phyloP scores from a whole-genome alignment of 2,329 filamentous ascomycete species.

The Akanthomyces dipterigenus region DNA sequence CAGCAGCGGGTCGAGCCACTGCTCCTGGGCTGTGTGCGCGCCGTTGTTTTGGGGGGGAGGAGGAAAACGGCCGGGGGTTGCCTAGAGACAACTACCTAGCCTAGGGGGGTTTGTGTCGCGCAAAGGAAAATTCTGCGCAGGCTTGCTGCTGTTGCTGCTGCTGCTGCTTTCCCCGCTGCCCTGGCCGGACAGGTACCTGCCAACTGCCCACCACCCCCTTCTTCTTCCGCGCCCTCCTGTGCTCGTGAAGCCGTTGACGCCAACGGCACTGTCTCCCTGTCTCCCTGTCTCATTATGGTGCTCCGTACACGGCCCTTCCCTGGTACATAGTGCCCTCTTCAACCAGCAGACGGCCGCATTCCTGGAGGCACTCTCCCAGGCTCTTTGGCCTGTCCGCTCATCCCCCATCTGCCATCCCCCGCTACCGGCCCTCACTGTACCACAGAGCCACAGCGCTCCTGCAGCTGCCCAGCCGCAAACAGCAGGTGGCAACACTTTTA shows the following conservation, averaged over 20 bases:
- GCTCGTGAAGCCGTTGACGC: background rate
- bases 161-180: background rate
- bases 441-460: background rate
- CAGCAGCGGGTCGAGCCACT: background rate
- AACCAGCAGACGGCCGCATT: background rate
- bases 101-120: background rate
- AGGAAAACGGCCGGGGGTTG: background rate
- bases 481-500: background rate
- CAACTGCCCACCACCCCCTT: background rate
- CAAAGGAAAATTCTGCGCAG: constrained; percentile 1
- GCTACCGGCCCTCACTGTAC: background rate
- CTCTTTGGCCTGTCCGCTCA: background rate
- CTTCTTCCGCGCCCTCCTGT: background rate
- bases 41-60: background rate
- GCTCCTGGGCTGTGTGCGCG: background rate
- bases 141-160: background rate
- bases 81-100: background rate
- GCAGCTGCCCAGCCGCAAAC: constrained; percentile 4
- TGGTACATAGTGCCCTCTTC: background rate
- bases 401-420: background rate
- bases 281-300: background rate
- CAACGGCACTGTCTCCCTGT: background rate
- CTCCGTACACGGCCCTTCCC: too few species aligned
- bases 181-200: background rate
- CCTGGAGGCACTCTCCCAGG: background rate